Base-by-base conservation (phyloP, 352 stramenopile genomes). In the Globisporangium alternatum region DNA sequence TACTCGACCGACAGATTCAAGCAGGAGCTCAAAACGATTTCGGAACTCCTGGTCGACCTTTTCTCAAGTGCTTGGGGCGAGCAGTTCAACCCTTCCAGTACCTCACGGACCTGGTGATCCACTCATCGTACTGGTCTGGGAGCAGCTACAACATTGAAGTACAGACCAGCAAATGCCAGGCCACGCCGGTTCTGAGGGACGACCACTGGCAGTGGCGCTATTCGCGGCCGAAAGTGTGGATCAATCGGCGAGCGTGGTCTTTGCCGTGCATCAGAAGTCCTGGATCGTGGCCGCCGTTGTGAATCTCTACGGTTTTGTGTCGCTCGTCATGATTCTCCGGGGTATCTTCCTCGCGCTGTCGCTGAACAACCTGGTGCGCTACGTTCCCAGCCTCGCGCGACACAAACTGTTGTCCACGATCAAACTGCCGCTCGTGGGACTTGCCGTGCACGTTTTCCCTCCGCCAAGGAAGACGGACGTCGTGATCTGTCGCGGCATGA, bases 51-150 rank as follows among this genome's bases (percentile, higher is more conserved):
- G 80, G 80, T 5, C 66, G 67, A 33, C 67, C 77, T 0, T 89
- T 86, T 22, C 60, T 89, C 37, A 73, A 76, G 31, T 89, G 80
- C 53, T 54, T 60, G 13, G 76, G 76, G 3, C 74, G 80, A 19
- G 66, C 80, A 3, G 22, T 62, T 9, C 31, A 48, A 0, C 22
- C 64, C 2, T 89, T 89, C 66, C 66, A 72, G 43, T 89, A 75
- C 55, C 75, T 83, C n/a, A 82, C 80, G 2, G 80, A 89, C 60
- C 65, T 86, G 25, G 70, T 89, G 71, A 68, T 81, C 6, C 69
- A 78, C 2, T 71, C 83, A 56, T 75, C 71, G 0, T 86, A 74
- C 64, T 89, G 80, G 80, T 68, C 77, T 0, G 77, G 80, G 6
- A 72, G 74, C 0, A 72, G 67, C 35, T 82, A 78, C 59, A 68